phyloP scores from a whole-genome alignment of 257 asterid genomes.

The Galeopsis tetrahit region DNA sequence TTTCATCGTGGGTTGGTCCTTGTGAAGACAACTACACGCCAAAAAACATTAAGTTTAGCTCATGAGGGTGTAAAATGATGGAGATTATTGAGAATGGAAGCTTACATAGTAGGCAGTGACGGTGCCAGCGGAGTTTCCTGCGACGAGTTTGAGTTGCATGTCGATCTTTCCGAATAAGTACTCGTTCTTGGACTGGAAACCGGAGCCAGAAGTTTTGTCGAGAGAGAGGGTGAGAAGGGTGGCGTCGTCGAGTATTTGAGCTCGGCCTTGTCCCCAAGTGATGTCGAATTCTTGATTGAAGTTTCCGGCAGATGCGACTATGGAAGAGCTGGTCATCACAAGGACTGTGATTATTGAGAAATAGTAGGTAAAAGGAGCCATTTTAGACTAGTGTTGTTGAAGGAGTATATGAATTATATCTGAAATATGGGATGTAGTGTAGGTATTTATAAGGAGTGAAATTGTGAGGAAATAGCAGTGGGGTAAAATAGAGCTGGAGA shows the following conservation, averaged over 20 bases:
- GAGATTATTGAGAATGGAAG: neutral
- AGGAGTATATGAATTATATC: neutral
- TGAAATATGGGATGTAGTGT: neutral
- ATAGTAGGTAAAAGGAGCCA: constrained; percentile 24
- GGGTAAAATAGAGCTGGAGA: constrained; percentile 24
- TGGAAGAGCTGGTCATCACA: neutral
- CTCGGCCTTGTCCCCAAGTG: constrained; percentile 52
- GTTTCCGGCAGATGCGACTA: neutral
- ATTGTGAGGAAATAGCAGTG: constrained; percentile 4
- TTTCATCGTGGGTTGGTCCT: constrained; percentile 51
- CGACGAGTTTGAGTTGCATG: constrained; percentile 52
- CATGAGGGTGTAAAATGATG: neutral
- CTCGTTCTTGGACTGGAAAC: constrained; percentile 48
- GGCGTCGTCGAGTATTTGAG: constrained; percentile 39
- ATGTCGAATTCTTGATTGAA: constrained; percentile 43
- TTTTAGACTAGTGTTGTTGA: neutral
- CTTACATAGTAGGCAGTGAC: constrained; percentile 53
- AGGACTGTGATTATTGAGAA: neutral
- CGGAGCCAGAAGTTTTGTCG: constrained; percentile 45
- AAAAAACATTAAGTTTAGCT: neutral
- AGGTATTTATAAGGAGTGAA: constrained; percentile 19
- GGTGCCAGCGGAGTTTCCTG: constrained; percentile 57
- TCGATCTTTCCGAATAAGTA: constrained; percentile 47
- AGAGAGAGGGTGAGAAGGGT: constrained; percentile 46
- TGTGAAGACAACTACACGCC: constrained; percentile 48